A percentile compares a stretch with the other conserved stretches of the same genome.
Conservation (phyloP, 2,329 filamentous ascomycete genomes). For the Colletotrichum sojae region DNA sequence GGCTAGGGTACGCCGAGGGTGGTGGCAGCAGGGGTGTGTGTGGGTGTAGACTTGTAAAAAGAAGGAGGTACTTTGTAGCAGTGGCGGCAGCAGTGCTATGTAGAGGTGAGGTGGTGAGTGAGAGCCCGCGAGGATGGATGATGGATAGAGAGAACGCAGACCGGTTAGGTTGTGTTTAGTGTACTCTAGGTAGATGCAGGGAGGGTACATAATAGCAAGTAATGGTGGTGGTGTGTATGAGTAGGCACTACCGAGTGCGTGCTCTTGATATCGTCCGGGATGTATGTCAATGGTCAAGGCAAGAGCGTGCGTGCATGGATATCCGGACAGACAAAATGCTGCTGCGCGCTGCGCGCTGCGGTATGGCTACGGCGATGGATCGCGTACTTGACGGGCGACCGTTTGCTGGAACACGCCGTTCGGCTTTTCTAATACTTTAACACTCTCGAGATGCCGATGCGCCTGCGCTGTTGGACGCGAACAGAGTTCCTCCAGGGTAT, state of each 20-base stretch:
- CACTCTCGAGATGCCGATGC: not conserved
- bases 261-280: conserved; percentile 38
- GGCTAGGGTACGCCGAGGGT: conserved; percentile 41
- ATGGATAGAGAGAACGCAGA: too few relatives aligned
- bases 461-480: conserved; percentile 17
- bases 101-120: too few relatives aligned
- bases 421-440: not conserved
- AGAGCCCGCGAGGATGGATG: too few relatives aligned
- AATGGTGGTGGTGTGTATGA: conserved; percentile 26
- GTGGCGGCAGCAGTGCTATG: too few relatives aligned
- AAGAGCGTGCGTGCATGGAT: conserved; percentile 23
- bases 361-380: conserved; percentile 10
- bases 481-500: not conserved
- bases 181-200: conserved; percentile 33
- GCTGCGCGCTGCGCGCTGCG: not conserved
- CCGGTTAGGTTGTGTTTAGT: not conserved
- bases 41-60: conserved; percentile 16
- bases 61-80: too few relatives aligned
- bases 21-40: conserved; percentile 37
- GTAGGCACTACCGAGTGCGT: conserved; percentile 1
- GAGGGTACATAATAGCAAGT: not conserved
- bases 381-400: conserved; percentile 8
- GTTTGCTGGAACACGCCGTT: conserved; percentile 40
- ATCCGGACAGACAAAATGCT: not conserved
- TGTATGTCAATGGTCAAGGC: conserved; percentile 10